Base-by-base conservation (phyloP, 2,329 filamentous ascomycete genomes). In the Calonectria pauciramosa region DNA sequence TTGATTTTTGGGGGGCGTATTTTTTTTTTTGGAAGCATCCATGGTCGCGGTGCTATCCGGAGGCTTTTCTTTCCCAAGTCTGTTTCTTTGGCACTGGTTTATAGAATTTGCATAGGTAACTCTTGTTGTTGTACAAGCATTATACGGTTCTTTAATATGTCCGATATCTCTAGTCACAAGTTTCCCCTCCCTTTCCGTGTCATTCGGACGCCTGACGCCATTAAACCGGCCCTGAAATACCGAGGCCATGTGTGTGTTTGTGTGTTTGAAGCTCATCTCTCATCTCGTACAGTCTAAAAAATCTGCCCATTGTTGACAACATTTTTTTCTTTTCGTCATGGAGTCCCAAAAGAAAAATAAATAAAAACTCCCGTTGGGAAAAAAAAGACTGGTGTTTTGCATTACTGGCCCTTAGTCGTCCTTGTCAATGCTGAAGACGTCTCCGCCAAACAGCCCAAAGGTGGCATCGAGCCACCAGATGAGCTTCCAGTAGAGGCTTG, bases 401-500 rank as follows among this genome's bases (percentile, higher is more conserved):
- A 23, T 56, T 76, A 26, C 38, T 51, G 18, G n/a, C 44, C 44
- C 70, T 78, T 81, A 92, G 71, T 92, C 91, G 72, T 93, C 91
- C 85, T 91, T 91, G 75, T 91, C 90, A 13, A 87, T 86, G 79
- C 85, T 88, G 74, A 89, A 86, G 70, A 93, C 89, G 78, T 92
- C 91, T 28, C 90, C 88, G 52, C 88, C 88, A 81, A 93, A 93
- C 49, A 93, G 85, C 5, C 88, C 86, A 80, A 93, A 91, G 69
- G 87, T 88, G 23, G 86, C 85, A 80, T 93, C 92, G 30, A 93
- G 85, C 86, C 88, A 92, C 86, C 90, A 93, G 78, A 93, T 91
- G 54, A 93, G 80, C 83, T 91, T 91, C 92, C 92, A 94, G 85
- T 93, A 94, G 75, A 93, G 84, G 74, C 91, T 93, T 14, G 92